Base-by-base conservation (phyloP, 2,329 filamentous ascomycete species). In the Ophiostoma himal-ulmi region DNA sequence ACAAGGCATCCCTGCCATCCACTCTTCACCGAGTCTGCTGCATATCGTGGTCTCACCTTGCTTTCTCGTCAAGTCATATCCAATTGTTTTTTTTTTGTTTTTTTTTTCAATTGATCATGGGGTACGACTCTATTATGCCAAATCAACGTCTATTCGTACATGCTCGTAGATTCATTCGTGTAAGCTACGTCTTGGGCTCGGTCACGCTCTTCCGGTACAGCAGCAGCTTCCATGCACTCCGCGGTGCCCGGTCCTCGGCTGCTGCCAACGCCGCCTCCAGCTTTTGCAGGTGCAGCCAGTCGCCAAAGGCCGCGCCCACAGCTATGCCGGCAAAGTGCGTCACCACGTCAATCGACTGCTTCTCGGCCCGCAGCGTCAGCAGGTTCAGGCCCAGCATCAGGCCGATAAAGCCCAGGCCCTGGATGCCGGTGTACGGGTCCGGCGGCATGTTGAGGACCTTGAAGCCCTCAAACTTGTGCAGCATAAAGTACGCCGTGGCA, bases 401-500 rank as follows among this genome's bases (percentile, higher is more conserved):
- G n/a, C 82, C 82, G 69, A 89, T 77, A 73, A 88, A 83, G 1
- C 82, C 81, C 14, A 88, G 79, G 0, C 85, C 85, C 70, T 86
- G 83, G 11, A 88, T 81, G 36, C 83, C 86, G 39, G 79, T 78
- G 75, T 80, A 80, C 13, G 81, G 81, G 41, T 85, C 83, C n/a
- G 84, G 82, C 14, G 86, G 87, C 72, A 87, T 80, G 10, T 84
- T 85, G 37, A 89, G 78, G 69, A 89, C 77, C 76, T 82, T 84
- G 78, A 89, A 86, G 52, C 83, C 82, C 60, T 88, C 85, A 70
- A 81, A 81, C 69, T 82, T 79, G 76, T 88, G 83, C 73, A 85
- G 78, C 83, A 85, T 87, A 74, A 89, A 86, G 77, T 87, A 90
- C 1, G 88, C 87, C 1, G 83, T 84, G 8, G 85, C 77, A 30